Base-by-base conservation (phyloP, 257 asterid genomes). In the Prunella vulgaris region DNA sequence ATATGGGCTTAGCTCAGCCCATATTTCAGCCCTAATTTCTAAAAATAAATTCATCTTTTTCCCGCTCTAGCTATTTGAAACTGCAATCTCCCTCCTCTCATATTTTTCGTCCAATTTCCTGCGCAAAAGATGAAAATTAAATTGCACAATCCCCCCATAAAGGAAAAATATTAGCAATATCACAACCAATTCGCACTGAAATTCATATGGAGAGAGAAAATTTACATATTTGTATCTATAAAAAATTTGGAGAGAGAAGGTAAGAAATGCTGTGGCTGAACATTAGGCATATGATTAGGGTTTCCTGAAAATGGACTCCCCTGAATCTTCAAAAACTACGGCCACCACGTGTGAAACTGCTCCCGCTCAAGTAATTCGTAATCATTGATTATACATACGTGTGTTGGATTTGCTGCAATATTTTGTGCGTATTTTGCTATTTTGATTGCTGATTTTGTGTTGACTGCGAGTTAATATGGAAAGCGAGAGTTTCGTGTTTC, bases 221-320 rank as follows among this genome's bases (percentile, higher is more conserved):
- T 5, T 62, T n/a, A 32, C 33, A 2, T 6, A 35, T 35, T 7
- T 35, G n/a, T 12, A 10, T 40, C 1, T 33, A 7, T 33, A 33
- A 9, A 38, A 38, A 38, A 10, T 5, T 38, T 35, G 38, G 82
- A 54, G 67, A 28, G 71, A 33, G 69, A n/a, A 28, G 66, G 72
- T 38, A 38, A 65, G 77, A 74, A 59, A 66, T 66, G 73, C 72
- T 33, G 62, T 44, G 54, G 57, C 72, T 73, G 77, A 56, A 20
- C 52, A 28, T 28, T 65, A 58, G 77, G 72, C 65, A 30, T 78
- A 22, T 20, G 66, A 69, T 48, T 70, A 70, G 83, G 80, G 78
- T 74, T 80, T 76, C 48, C 64, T 51, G 71, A 24, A 74, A 62
- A 86, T 80, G 93, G 86, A 82, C 37, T 82, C 91, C 21, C 87